A percentile compares a stretch with the other conserved stretches of the same genome.
These are phyloP conservation scores for Ogataea paraovalis DNA, from an alignment of 805 yeast species.

Conservation along the genomic window DNA sequence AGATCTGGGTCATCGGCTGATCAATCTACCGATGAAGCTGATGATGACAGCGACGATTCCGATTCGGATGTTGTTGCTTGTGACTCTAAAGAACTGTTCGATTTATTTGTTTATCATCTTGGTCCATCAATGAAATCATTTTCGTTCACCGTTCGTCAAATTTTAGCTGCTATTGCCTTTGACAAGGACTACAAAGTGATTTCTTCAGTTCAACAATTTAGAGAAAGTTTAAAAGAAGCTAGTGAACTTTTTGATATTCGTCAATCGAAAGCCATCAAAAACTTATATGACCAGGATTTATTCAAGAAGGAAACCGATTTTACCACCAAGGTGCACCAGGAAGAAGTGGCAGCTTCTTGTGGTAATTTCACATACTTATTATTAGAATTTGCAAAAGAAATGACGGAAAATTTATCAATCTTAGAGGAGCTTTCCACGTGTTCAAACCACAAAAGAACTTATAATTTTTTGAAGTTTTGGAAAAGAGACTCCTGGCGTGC, in stretches of 20 bases:
- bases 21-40: constrained; percentile 24
- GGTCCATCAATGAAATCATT: constrained; percentile 73
- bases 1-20: no score
- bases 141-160: constrained; percentile 57
- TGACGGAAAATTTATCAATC: constrained; percentile 42
- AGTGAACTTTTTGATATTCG: constrained; percentile 51
- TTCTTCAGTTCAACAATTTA: constrained; percentile 39
- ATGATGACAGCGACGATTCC: constrained; percentile 29
- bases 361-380: constrained; percentile 71
- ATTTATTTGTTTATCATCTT: constrained; percentile 59
- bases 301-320: constrained; percentile 38
- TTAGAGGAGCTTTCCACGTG: constrained; percentile 30
- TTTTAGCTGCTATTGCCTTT: constrained; percentile 58
- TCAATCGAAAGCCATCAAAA: constrained; percentile 53
- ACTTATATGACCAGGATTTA: constrained; percentile 52
- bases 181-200: constrained; percentile 36
- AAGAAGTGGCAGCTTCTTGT: constrained; percentile 80
- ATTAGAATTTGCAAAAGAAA: constrained; percentile 57
- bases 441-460: constrained; percentile 29
- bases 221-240: constrained; percentile 46
- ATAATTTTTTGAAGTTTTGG: constrained; percentile 58
- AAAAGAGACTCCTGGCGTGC: constrained; percentile 3
- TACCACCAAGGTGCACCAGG: constrained; percentile 55
- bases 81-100: constrained; percentile 48
- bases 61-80: constrained; percentile 25